phyloP scores from a whole-genome alignment of 1,139 yeast species.

The Kodamaea ohmeri region DNA sequence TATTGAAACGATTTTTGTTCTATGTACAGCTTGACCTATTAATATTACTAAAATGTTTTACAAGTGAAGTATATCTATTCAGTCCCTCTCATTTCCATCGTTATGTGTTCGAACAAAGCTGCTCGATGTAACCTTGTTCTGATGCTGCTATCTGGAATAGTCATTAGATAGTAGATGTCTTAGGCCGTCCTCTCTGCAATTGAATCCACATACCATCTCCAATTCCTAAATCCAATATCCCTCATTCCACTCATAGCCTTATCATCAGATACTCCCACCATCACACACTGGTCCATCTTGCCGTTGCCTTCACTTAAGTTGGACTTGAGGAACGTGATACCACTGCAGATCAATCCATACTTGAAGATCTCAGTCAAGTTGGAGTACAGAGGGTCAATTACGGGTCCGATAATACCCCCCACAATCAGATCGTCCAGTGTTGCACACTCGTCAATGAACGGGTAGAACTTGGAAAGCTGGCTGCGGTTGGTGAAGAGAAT shows the following conservation, averaged over 20 bases:
- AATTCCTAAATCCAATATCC: conserved; percentile 44
- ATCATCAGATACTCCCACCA: conserved; percentile 41
- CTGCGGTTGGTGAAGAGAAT: conserved; percentile 52
- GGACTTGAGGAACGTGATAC: conserved; percentile 51
- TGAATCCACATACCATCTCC: conserved; percentile 41
- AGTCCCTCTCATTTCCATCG: too few species aligned
- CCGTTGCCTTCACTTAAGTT: conserved; percentile 27
- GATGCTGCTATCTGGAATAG: too few species aligned
- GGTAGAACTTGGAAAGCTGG: conserved; percentile 48
- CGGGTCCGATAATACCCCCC: conserved; percentile 58
- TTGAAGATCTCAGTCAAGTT: conserved; percentile 55
- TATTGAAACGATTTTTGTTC: too few species aligned
- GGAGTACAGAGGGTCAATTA: conserved; percentile 55
- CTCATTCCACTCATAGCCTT: conserved; percentile 35
- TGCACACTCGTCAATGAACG: conserved; percentile 45
- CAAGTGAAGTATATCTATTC: too few species aligned
- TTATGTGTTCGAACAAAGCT: too few species aligned
- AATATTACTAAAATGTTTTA: too few species aligned
- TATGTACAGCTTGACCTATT: too few species aligned
- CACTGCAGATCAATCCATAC: conserved; percentile 59
- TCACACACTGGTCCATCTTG: conserved; percentile 34
- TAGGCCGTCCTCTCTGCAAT: conserved; percentile 24
- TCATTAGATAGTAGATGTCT: too few species aligned
- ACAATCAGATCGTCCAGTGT: conserved; percentile 20
- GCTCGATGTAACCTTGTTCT: too few species aligned